These are phyloP conservation scores for Lophium mytilinum DNA, from an alignment of 495 filamentous ascomycete genomes.

Conservation along the genomic window DNA sequence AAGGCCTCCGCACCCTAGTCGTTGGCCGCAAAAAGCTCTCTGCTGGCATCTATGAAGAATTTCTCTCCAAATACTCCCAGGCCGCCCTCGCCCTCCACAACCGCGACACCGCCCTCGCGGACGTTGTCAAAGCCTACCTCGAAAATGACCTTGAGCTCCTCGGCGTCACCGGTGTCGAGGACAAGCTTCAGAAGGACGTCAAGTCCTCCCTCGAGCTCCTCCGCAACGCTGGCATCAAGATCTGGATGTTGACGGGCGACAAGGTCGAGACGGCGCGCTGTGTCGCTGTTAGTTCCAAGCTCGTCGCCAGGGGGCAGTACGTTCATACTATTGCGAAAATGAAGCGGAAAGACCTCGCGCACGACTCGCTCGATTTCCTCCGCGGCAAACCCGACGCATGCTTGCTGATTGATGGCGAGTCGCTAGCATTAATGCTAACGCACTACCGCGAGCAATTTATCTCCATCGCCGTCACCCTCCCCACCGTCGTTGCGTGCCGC, in stretches of 20 bases:
- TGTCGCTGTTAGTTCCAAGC: constrained; percentile 87
- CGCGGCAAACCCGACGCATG: constrained; percentile 80
- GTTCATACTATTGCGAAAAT: constrained; percentile 90
- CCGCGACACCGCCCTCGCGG: constrained; percentile 73
- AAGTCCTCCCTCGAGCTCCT: constrained; percentile 90
- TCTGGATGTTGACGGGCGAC: constrained; percentile 99
- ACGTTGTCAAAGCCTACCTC: constrained; percentile 68
- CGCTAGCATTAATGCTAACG: constrained; percentile 69
- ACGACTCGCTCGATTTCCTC: constrained; percentile 79
- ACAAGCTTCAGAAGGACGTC: constrained; percentile 90
- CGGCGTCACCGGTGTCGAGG: constrained; percentile 95
- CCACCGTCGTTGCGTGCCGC: constrained; percentile 90
- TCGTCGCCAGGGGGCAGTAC: constrained; percentile 91
- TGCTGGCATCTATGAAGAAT: constrained; percentile 65
- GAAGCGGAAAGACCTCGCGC: constrained; percentile 66
- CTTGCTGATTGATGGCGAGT: constrained; percentile 92
- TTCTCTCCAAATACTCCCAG: constrained; percentile 63
- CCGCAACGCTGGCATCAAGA: constrained; percentile 97
- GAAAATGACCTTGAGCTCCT: constrained; percentile 86
- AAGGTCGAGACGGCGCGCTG: constrained; percentile 98
- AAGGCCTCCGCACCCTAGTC: constrained; percentile 90
- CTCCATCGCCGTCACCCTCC: constrained; percentile 74
- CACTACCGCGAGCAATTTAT: constrained; percentile 82
- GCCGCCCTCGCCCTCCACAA: constrained; percentile 71
- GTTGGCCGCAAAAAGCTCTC: constrained; percentile 81